Percentiles rank a stretch among this genome's conserved stretches.
Evolutionary conservation across 2,329 filamentous ascomycete species (phyloP).

Genomic region (Colletotrichum liriopes): DNA sequence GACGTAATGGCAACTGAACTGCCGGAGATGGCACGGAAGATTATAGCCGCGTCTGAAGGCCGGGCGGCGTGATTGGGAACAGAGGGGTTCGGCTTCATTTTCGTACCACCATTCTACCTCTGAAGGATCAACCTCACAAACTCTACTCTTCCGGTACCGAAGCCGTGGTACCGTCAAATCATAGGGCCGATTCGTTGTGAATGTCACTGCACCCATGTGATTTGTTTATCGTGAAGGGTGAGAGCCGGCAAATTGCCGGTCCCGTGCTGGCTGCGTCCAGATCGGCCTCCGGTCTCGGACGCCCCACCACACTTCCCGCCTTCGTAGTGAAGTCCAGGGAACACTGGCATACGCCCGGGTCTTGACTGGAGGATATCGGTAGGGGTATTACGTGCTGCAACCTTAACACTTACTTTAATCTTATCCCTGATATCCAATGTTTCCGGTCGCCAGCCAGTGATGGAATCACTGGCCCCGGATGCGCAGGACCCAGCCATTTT

Average conservation of each 20-base stretch:
- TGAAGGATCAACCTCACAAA: not conserved
- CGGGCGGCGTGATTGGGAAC: not conserved
- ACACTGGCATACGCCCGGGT: not conserved
- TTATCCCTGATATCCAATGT: not conserved
- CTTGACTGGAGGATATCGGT: not conserved
- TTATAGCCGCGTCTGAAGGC: constrained; percentile 49
- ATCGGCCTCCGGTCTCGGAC: constrained; percentile 38
- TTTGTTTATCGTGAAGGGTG: not conserved
- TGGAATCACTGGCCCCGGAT: not conserved
- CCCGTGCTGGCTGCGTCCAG: constrained; percentile 15
- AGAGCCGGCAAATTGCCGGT: constrained; percentile 38
- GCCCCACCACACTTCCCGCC: not conserved
- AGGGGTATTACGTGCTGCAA: not conserved
- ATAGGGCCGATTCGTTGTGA: not conserved
- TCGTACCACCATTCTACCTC: not conserved
- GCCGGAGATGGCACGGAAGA: constrained; percentile 62
- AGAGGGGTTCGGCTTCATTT: not conserved
- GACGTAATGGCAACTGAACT: constrained; percentile 65
- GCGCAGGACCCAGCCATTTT: not conserved
- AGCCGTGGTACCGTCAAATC: not conserved
- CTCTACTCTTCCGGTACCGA: not conserved
- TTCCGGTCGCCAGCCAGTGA: not conserved
- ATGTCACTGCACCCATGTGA: not conserved
- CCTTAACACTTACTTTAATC: not conserved
- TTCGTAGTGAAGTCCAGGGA: not conserved